Evolutionary conservation across 202 grass and related monocot genomes (phyloP), one percentile per base, ranked within the genome.

Genomic region (Panicum virgatum): DNA sequence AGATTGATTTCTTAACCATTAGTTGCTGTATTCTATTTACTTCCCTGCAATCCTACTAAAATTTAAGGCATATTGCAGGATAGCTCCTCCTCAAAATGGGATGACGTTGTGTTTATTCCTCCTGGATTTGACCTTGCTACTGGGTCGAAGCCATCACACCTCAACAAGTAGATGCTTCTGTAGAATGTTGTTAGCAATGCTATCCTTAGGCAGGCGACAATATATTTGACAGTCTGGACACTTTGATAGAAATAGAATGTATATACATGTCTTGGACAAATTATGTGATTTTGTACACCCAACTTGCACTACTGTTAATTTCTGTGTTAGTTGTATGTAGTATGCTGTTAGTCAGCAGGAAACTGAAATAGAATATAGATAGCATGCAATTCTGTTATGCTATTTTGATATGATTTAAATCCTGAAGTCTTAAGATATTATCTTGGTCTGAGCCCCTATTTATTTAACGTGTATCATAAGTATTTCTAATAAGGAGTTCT

Each of bases 61-160:
- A 88, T 62, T 52, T 62, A n/a, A 30, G 32, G 10, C 14, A 47
- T 38, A 59, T 59, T 92, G 81, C 86, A 88, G 92, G 95, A 90
- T 76, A 86, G 62, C 65, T 94, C 88, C 73, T 78, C 88, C 2
- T 75, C 86, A 12, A 86, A 88, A 67, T 98, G 90, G 90, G 92
- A 94, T 67, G 84, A 98, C 65, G 80, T 82, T 29, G 92, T 98
- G 62, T 98, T 98, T 72, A 78, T 98, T 82, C 95, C 95, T 75
- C 95, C 95, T 34, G 95, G 95, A 72, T 94, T 98, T 66, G 84
- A 94, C 59, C 39, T 94, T 14, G 78, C 92, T 64, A 85, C 77
- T 23, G 77, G 78, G 10, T 56, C 83, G 18, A 81, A 70, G 48
- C 23, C 56, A 48, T 76, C 65, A 26, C 56, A 62, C 0, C 16